These are phyloP conservation scores for Lenzites betulinus DNA, from an alignment of 768 basidiomycete species.

Conservation along the genomic window DNA sequence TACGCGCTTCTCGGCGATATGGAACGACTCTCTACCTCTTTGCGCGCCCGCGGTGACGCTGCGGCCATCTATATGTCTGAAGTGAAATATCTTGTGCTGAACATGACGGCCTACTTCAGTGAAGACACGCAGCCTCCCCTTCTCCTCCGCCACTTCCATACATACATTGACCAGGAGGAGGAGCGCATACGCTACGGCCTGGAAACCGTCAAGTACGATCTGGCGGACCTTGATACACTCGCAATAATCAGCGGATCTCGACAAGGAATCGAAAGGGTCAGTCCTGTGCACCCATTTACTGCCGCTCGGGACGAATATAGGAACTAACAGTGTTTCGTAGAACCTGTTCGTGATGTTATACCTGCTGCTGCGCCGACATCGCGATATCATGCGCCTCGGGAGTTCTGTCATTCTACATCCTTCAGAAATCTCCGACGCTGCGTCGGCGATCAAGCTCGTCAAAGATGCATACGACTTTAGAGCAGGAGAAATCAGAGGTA, in stretches of 20 bases:
- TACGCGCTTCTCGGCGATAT: constrained; percentile 9
- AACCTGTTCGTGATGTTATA: constrained; percentile 37
- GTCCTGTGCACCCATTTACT: not conserved
- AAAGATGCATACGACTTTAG: not conserved
- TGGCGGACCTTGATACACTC: constrained; percentile 34
- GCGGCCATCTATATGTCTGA: not conserved
- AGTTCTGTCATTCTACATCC: not conserved
- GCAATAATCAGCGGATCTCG: constrained; percentile 30
- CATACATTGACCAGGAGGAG: constrained; percentile 30
- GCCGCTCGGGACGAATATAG: not conserved
- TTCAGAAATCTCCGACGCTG: not conserved
- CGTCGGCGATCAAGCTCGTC: not conserved
- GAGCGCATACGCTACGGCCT: constrained; percentile 29
- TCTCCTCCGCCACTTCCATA: constrained; percentile 27
- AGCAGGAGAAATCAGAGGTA: not conserved
- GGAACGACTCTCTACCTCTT: not conserved
- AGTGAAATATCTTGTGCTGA: not conserved
- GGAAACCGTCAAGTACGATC: constrained; percentile 32
- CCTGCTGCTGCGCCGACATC: constrained; percentile 36
- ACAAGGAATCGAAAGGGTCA: constrained; percentile 36
- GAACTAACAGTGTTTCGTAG: constrained; percentile 16
- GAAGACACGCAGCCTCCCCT: not conserved
- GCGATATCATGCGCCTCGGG: constrained; percentile 29
- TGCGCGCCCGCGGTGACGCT: not conserved
- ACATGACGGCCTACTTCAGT: not conserved